phyloP scores from a whole-genome alignment of 2,329 filamentous ascomycete species.

The Colletotrichum tanaceti region DNA sequence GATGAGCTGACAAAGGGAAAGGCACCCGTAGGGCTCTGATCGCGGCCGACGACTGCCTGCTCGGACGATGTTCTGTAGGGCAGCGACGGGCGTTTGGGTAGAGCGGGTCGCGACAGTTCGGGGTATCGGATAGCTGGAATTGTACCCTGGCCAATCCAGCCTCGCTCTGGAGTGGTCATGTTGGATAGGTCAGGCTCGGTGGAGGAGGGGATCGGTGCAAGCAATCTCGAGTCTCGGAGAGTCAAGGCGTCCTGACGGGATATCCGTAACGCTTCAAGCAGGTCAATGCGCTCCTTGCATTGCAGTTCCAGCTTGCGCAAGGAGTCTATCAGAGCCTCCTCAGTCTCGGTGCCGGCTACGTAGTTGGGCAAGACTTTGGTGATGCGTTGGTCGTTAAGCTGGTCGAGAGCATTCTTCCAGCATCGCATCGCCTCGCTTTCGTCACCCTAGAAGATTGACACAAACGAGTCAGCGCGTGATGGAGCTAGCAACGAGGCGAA shows the following conservation, averaged over 20 bases:
- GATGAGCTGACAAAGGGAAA: slow-evolving; percentile 43
- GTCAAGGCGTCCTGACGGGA: slow-evolving; percentile 61
- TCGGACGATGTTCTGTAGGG: slow-evolving; percentile 67
- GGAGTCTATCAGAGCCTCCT: slow-evolving; percentile 84
- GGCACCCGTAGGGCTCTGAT: slow-evolving; percentile 38
- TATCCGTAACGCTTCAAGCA: slow-evolving; percentile 82
- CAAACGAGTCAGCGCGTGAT: slow-evolving; percentile 30
- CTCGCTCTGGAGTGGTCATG: slow-evolving; percentile 50
- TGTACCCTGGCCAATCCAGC: slow-evolving; percentile 83
- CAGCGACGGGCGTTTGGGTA: slow-evolving; percentile 68
- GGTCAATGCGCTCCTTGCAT: slow-evolving; percentile 91
- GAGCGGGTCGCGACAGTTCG: slow-evolving; percentile 78
- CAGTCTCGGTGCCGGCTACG: slow-evolving; percentile 81
- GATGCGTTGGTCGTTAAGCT: slow-evolving; percentile 88
- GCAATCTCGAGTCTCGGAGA: slow-evolving; percentile 34
- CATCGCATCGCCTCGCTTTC: slow-evolving; percentile 90
- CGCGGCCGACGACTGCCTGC: slow-evolving; percentile 54
- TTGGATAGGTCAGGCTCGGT: slow-evolving; percentile 6
- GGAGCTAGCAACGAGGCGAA: slow-evolving; percentile 9
- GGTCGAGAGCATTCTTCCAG: slow-evolving; percentile 88
- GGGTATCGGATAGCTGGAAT: slow-evolving; percentile 84
- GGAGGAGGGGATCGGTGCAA: slow-evolving; percentile 1
- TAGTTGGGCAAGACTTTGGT: slow-evolving; percentile 78
- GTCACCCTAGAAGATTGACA: slow-evolving; percentile 73
- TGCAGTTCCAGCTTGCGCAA: slow-evolving; percentile 86